Conservation (phyloP, 345 rosid genomes). For the Camelina laxa region DNA sequence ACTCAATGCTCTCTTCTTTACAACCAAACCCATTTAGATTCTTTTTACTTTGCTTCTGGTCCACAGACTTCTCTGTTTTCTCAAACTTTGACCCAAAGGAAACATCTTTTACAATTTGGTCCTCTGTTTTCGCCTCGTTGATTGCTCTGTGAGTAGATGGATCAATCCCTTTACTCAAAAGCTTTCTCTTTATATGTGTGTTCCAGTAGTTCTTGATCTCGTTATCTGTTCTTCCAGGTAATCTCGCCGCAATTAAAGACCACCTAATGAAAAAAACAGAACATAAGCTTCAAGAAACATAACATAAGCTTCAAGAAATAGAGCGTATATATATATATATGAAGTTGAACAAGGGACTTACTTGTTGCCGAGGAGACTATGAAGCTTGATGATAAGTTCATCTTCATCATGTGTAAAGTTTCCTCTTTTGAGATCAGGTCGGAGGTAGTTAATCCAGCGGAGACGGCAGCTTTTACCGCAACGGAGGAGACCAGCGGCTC, state of each 20-base stretch:
- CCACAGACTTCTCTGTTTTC: conserved; percentile 15
- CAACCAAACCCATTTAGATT: conserved; percentile 38
- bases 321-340: not conserved
- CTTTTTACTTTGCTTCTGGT: conserved; percentile 1
- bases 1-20: conserved; percentile 51
- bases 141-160: conserved; percentile 72
- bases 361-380: conserved; percentile 70
- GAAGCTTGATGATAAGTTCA: conserved; percentile 63
- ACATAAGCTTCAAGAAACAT: conserved; percentile 2
- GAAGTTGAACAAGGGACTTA: conserved; percentile 31
- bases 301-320: not conserved
- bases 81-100: conserved; percentile 26
- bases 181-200: conserved; percentile 80
- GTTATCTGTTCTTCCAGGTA: conserved; percentile 86
- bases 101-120: conserved; percentile 29
- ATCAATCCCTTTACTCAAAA: conserved; percentile 76
- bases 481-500: conserved; percentile 64
- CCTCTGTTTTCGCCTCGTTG: conserved; percentile 42
- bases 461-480: conserved; percentile 72
- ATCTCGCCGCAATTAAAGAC: conserved; percentile 82
- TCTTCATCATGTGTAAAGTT: conserved; percentile 68
- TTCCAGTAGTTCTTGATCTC: conserved; percentile 92
- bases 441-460: conserved; percentile 65
- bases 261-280: conserved; percentile 52
- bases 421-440: conserved; percentile 72